Evolutionary conservation across 2,329 filamentous ascomycete species (phyloP).

Genomic region (Akanthomyces lecanii): DNA sequence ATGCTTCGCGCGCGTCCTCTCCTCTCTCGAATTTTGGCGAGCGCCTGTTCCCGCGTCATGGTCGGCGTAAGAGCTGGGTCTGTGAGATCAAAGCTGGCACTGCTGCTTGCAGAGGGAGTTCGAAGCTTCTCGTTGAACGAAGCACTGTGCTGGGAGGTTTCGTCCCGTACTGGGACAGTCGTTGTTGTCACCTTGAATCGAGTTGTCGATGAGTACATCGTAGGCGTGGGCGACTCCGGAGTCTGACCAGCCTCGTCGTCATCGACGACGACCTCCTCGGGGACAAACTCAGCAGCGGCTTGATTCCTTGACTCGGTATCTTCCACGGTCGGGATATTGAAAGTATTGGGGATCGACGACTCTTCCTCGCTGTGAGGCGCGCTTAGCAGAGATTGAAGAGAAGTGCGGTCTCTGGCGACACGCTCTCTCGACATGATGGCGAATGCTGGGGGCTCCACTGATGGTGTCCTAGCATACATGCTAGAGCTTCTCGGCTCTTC

Average conservation of each 20-base stretch:
- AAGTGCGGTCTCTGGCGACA: conserved; percentile 50
- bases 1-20: conserved; percentile 67
- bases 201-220: conserved; percentile 32
- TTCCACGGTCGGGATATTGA: conserved; percentile 37
- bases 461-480: conserved; percentile 55
- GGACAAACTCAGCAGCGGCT: not conserved
- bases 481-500: conserved; percentile 33
- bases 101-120: conserved; percentile 40
- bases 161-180: conserved; percentile 49
- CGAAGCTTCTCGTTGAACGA: conserved; percentile 43
- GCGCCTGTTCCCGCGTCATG: conserved; percentile 68
- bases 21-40: conserved; percentile 70
- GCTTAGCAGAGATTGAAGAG: conserved; percentile 58
- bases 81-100: conserved; percentile 46
- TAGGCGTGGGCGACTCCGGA: conserved; percentile 39
- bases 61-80: conserved; percentile 60
- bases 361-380: conserved; percentile 43
- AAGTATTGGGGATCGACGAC: conserved; percentile 34
- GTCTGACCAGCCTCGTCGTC: conserved; percentile 12
- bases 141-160: conserved; percentile 34
- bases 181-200: conserved; percentile 47
- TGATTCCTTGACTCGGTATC: conserved; percentile 15
- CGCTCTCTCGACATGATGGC: conserved; percentile 53
- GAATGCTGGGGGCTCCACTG: conserved; percentile 57
- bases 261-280: conserved; percentile 15